Evolutionary conservation across 2,329 filamentous ascomycete species (phyloP).

Genomic region (Talaromyces marneffei): DNA sequence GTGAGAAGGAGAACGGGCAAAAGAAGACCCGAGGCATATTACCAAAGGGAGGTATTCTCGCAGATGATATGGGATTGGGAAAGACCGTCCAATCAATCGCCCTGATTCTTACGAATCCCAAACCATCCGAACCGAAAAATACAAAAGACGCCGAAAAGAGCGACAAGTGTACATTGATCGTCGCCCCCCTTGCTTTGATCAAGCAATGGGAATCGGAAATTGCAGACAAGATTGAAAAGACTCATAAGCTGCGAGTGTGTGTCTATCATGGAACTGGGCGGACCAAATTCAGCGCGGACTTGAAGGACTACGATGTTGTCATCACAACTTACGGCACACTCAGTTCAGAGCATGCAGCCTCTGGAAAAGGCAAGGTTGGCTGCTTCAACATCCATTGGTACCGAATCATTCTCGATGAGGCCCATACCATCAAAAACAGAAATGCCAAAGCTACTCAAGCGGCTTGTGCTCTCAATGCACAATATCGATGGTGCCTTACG

Average conservation of each 20-base stretch:
- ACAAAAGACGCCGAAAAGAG: constrained; percentile 38
- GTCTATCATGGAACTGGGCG: constrained; percentile 87
- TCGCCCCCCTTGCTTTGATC: constrained; percentile 88
- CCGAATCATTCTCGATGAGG: constrained; percentile 89
- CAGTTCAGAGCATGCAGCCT: constrained; percentile 76
- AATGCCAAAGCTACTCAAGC: constrained; percentile 94
- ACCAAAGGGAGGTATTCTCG: constrained; percentile 88
- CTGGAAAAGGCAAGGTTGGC: constrained; percentile 56
- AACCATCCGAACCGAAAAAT: constrained; percentile 48
- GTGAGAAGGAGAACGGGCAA: constrained; percentile 78
- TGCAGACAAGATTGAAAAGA: constrained; percentile 66
- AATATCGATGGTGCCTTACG: constrained; percentile 93
- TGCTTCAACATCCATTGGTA: constrained; percentile 95
- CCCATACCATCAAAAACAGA: constrained; percentile 96
- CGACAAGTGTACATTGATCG: constrained; percentile 73
- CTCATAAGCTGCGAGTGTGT: constrained; percentile 69
- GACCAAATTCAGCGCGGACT: constrained; percentile 68
- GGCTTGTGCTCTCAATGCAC: constrained; percentile 73
- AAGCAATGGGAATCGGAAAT: constrained; percentile 97
- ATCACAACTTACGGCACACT: constrained; percentile 96
- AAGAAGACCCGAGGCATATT: constrained; percentile 72
- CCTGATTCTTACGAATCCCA: constrained; percentile 75
- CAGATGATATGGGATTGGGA: constrained; percentile 91
- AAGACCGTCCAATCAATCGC: constrained; percentile 95
- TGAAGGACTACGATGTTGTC: constrained; percentile 86